Conservation (phyloP, 768 basidiomycete genomes). For the Trametopsis cervina region DNA sequence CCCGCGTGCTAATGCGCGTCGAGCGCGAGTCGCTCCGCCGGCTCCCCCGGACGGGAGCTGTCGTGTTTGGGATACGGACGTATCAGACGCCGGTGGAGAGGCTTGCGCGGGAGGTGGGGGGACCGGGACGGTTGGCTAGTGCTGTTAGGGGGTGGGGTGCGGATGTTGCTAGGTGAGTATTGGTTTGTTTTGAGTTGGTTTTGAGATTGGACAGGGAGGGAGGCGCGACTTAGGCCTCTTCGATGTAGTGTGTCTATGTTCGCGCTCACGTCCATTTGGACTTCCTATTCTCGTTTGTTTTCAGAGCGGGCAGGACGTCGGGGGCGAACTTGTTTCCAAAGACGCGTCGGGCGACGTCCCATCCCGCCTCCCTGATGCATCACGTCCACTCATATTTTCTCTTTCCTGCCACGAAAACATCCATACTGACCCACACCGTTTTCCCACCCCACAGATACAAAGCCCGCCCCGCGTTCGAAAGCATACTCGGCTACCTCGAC, state of each 20-base stretch:
- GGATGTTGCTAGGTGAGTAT: constrained; percentile 49
- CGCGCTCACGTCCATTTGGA: too few species aligned
- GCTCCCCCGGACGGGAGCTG: constrained; percentile 54
- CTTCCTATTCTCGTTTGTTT: too few species aligned
- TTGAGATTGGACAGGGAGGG: neutral
- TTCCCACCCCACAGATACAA: constrained; percentile 35
- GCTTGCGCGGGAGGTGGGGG: constrained; percentile 46
- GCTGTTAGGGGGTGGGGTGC: constrained; percentile 61
- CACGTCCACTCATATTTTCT: too few species aligned
- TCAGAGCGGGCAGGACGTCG: too few species aligned
- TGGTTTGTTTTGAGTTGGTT: constrained; percentile 26
- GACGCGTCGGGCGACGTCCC: too few species aligned
- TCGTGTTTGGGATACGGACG: constrained; percentile 65
- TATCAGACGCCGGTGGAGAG: constrained; percentile 51
- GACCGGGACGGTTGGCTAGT: constrained; percentile 54
- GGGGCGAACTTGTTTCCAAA: too few species aligned
- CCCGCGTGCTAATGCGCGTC: constrained; percentile 44
- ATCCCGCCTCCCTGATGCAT: too few species aligned
- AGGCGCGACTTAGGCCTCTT: neutral
- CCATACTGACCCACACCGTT: too few species aligned
- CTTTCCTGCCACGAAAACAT: too few species aligned
- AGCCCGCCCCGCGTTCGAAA: constrained; percentile 25
- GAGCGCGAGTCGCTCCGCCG: constrained; percentile 65
- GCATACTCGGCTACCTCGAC: constrained; percentile 31
- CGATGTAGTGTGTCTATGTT: too few species aligned